Percentiles rank a stretch among this genome's conserved stretches.
Evolutionary conservation across 441 rosid species (phyloP).

Genomic region (Adansonia grandidieri): DNA sequence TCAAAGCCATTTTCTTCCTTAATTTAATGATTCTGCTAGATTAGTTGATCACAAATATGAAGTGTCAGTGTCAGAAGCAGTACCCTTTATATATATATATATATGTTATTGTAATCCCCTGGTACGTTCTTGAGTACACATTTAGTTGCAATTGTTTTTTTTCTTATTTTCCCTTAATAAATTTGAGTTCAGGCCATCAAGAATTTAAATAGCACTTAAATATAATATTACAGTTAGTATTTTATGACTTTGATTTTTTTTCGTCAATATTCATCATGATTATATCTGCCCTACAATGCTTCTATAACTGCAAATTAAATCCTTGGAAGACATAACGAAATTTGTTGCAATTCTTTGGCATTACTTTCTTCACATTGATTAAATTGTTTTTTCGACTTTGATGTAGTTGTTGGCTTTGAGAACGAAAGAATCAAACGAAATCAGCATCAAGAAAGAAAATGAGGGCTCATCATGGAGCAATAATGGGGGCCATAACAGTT

Average conservation of each 20-base stretch:
- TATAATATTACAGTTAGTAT: too few species aligned
- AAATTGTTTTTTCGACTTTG: neutral
- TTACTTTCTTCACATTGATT: neutral
- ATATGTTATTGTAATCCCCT: slow-evolving; percentile 20
- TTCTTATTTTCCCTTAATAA: neutral
- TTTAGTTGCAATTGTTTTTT: slow-evolving; percentile 18
- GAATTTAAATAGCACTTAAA: too few species aligned
- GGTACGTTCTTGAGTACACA: slow-evolving; percentile 24
- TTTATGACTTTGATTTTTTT: too few species aligned
- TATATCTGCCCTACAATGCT: too few species aligned
- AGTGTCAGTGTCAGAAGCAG: slow-evolving; percentile 37
- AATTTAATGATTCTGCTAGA: slow-evolving; percentile 25
- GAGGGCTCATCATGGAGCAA: slow-evolving; percentile 71
- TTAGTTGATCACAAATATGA: slow-evolving; percentile 28
- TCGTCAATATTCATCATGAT: too few species aligned
- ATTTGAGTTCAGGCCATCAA: too few species aligned
- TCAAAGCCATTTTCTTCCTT: slow-evolving; percentile 33
- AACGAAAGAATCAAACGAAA: slow-evolving; percentile 54
- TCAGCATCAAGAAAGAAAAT: slow-evolving; percentile 55
- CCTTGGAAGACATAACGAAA: slow-evolving; percentile 7
- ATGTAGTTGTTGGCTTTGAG: slow-evolving; percentile 65
- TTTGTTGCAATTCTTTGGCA: neutral
- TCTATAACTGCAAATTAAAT: too few species aligned
- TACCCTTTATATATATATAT: slow-evolving; percentile 18
- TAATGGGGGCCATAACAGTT: slow-evolving; percentile 69